Conservation (phyloP, 129 eudicot species). For the Apium graveolens region DNA sequence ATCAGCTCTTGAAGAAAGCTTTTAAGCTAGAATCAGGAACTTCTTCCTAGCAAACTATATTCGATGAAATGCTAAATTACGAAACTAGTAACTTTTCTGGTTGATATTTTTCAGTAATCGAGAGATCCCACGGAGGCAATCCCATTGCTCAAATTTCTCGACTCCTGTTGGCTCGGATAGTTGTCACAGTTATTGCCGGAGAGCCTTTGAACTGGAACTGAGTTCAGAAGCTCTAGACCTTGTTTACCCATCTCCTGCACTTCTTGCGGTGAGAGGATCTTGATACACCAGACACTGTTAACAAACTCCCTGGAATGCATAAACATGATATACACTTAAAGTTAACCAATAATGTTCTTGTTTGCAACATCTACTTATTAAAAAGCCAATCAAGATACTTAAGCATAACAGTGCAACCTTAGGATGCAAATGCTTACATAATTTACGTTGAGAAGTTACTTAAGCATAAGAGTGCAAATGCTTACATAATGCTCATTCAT, state of each 20-base stretch:
- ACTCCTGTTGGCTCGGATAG: slow-evolving; percentile 38
- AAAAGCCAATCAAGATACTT: not conserved
- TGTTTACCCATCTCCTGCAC: slow-evolving; percentile 85
- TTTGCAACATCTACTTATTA: not conserved
- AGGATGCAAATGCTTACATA: not conserved
- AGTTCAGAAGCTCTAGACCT: slow-evolving; percentile 61
- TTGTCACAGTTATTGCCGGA: slow-evolving; percentile 34
- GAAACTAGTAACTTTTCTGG: slow-evolving; percentile 2
- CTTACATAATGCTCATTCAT: too few species aligned
- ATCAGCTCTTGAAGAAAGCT: slow-evolving; percentile 17
- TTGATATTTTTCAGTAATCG: slow-evolving; percentile 42
- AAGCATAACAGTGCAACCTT: not conserved
- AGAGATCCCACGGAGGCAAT: slow-evolving; percentile 63
- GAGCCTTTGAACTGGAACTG: slow-evolving; percentile 40
- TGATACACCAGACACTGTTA: slow-evolving; percentile 72
- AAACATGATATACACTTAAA: not conserved
- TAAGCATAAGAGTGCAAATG: not conserved
- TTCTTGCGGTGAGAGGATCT: slow-evolving; percentile 77
- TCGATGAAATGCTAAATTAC: slow-evolving; percentile 21
- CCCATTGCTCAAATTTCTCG: slow-evolving; percentile 46
- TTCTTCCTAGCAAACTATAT: slow-evolving; percentile 13
- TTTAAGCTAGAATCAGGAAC: slow-evolving; percentile 24
- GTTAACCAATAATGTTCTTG: not conserved
- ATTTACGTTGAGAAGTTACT: not conserved
- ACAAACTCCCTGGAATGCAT: slow-evolving; percentile 65